Percentiles rank a stretch among this genome's conserved stretches.
Evolutionary conservation across 352 stramenopile species (phyloP).

Genomic region (Peronospora tabacina): DNA sequence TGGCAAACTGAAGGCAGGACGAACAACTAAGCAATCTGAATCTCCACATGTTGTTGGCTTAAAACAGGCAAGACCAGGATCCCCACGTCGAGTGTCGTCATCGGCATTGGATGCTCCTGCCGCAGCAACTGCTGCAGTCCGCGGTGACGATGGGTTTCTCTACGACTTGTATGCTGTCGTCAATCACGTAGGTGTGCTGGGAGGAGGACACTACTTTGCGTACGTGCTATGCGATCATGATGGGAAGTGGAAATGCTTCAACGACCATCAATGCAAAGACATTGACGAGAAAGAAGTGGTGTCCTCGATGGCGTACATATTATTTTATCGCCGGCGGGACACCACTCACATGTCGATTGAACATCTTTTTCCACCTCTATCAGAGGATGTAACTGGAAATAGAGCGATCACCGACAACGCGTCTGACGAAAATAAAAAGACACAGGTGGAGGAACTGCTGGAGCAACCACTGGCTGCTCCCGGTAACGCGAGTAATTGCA

Average conservation of each 20-base stretch:
- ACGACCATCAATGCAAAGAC: constrained; percentile 90
- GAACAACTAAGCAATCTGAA: constrained; percentile 5
- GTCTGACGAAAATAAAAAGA: constrained; percentile 41
- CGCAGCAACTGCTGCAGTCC: constrained; percentile 45
- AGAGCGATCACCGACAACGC: constrained; percentile 26
- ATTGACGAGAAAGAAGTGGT: constrained; percentile 85
- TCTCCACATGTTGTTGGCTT: constrained; percentile 7
- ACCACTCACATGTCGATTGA: constrained; percentile 57
- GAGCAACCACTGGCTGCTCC: constrained; percentile 47
- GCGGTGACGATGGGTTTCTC: constrained; percentile 49
- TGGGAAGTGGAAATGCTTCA: constrained; percentile 97
- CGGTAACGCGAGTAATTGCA: constrained; percentile 39
- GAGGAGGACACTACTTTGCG: constrained; percentile 93
- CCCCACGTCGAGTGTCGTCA: constrained; percentile 14
- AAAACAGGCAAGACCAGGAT: constrained; percentile 9
- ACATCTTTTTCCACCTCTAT: constrained; percentile 64
- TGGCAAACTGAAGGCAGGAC: constrained; percentile 43
- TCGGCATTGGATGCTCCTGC: constrained; percentile 52
- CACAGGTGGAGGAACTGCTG: constrained; percentile 60
- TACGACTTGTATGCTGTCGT: constrained; percentile 97
- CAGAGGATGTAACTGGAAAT: constrained; percentile 24
- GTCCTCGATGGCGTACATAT: constrained; percentile 82
- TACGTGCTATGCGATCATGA: constrained; percentile 76
- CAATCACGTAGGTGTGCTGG: constrained; percentile 95
- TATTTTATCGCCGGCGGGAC: constrained; percentile 86